phyloP scores from a whole-genome alignment of 2,329 filamentous ascomycete genomes.

The Davidsoniella australis region DNA sequence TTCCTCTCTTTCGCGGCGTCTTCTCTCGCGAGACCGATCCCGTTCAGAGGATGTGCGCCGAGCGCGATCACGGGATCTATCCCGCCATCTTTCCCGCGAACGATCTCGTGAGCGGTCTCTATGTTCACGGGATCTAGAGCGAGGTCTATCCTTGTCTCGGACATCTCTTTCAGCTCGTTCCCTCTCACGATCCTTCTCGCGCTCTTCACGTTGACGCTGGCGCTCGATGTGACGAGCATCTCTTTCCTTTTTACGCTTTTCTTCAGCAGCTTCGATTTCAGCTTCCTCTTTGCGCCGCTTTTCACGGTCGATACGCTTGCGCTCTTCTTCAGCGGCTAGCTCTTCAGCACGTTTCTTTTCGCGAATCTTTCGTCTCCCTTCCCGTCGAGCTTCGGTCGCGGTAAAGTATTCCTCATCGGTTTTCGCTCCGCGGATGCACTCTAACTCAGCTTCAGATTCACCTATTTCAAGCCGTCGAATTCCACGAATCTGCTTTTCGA shows the following conservation, averaged over 20 bases:
- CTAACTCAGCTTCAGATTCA: slow-evolving; percentile 47
- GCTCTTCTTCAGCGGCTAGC: slow-evolving; percentile 43
- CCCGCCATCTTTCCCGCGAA: slow-evolving; percentile 12
- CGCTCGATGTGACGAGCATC: slow-evolving; percentile 33
- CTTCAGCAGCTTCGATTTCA: slow-evolving; percentile 31
- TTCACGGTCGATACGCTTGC: slow-evolving; percentile 38
- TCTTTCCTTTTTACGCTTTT: slow-evolving; percentile 32
- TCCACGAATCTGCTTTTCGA: slow-evolving; percentile 53
- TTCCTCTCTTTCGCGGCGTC: slow-evolving; percentile 21
- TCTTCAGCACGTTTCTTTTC: slow-evolving; percentile 43
- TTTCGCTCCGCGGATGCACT: slow-evolving; percentile 48
- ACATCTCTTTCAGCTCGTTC: slow-evolving; percentile 20
- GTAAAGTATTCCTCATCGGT: slow-evolving; percentile 57
- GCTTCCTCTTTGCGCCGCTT: slow-evolving; percentile 34
- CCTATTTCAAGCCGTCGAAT: slow-evolving; percentile 53
- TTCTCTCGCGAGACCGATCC: slow-evolving; percentile 17
- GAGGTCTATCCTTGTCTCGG: slow-evolving; percentile 16
- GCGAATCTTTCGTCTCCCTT: slow-evolving; percentile 43
- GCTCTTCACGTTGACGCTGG: slow-evolving; percentile 38
- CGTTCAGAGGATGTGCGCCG: slow-evolving; percentile 11
- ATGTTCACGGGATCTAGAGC: slow-evolving; percentile 2
- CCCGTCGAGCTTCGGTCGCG: slow-evolving; percentile 43
- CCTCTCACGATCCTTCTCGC: slow-evolving; percentile 28
- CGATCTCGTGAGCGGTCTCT: slow-evolving; percentile 12
- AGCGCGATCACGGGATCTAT: slow-evolving; percentile 11